phyloP scores from a whole-genome alignment of 371 early-diverging fungal genomes.

The Syncephalastrum monosporum region DNA sequence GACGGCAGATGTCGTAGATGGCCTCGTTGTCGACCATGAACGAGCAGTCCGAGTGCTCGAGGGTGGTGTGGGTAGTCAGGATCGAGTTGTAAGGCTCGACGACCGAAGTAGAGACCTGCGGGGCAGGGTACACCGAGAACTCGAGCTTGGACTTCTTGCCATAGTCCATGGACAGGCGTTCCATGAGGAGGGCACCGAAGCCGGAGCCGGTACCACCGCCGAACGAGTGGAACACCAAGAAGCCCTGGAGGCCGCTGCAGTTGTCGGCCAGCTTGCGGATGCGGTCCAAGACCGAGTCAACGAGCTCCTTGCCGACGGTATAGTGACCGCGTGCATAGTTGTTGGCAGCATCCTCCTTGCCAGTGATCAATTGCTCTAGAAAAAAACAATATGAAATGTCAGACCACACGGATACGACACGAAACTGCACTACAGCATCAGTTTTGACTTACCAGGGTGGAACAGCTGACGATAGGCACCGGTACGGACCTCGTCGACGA shows the following conservation, averaged over 20 bases:
- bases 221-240: constrained; percentile 98
- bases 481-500: constrained; percentile 96
- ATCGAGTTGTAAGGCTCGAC: constrained; percentile 99
- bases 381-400: neutral
- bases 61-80: constrained; percentile 91
- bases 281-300: constrained; percentile 96
- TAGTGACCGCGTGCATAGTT: constrained; percentile 99
- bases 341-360: constrained; percentile 99
- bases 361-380: constrained; percentile 91
- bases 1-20: constrained; percentile 97
- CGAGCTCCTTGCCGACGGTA: constrained; percentile 98
- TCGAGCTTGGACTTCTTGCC: constrained; percentile 99
- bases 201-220: constrained; percentile 99
- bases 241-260: constrained; percentile 97
- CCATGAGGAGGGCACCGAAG: constrained; percentile 96
- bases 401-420: neutral
- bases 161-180: constrained; percentile 94
- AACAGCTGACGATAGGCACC: constrained; percentile 96
- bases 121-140: constrained; percentile 98
- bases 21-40: constrained; percentile 94
- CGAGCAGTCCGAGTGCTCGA: constrained; percentile 94
- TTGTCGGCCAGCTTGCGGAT: constrained; percentile 97
- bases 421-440: neutral
- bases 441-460: constrained; percentile 79
- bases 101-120: constrained; percentile 95